Conservation (phyloP, 2,329 filamentous ascomycete genomes). For the Trichoderma arundinaceum region DNA sequence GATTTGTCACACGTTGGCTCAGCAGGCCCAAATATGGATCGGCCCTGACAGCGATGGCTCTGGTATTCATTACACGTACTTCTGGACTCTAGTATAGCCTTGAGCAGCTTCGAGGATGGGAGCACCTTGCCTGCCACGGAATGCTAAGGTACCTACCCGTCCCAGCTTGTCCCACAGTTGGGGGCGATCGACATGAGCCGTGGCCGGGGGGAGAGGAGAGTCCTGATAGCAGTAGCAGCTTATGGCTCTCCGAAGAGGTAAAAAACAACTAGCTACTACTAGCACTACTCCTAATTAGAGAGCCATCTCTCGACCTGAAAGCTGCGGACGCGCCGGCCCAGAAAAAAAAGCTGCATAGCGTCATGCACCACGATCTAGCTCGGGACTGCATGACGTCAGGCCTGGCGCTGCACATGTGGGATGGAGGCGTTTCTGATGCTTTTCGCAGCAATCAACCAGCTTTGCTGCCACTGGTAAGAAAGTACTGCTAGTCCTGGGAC, state of each 20-base stretch:
- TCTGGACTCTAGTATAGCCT: not conserved
- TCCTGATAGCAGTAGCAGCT: not conserved
- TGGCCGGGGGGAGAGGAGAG: conserved; percentile 1
- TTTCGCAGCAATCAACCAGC: not conserved
- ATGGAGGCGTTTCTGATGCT: conserved; percentile 4
- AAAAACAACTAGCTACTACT: too few relatives aligned
- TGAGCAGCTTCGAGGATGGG: not conserved
- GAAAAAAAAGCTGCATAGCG: conserved; percentile 28
- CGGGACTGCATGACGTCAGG: conserved; percentile 38
- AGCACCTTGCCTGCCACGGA: conserved; percentile 9
- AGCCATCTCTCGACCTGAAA: too few relatives aligned
- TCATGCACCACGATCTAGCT: conserved; percentile 33
- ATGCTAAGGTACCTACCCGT: conserved; percentile 22
- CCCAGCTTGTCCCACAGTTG: conserved; percentile 19
- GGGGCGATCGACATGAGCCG: conserved; percentile 25
- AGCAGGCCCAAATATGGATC: not conserved
- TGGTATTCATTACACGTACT: conserved; percentile 2
- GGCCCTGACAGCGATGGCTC: too few relatives aligned
- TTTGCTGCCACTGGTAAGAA: not conserved
- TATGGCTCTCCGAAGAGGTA: too few relatives aligned
- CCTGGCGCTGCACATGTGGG: conserved; percentile 14
- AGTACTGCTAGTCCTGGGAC: too few relatives aligned
- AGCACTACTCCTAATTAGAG: too few relatives aligned
- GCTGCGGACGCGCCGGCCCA: too few relatives aligned
- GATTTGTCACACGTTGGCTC: not conserved